Base-by-base conservation (phyloP, 2,329 filamentous ascomycete species). In the Alternaria brassicae region DNA sequence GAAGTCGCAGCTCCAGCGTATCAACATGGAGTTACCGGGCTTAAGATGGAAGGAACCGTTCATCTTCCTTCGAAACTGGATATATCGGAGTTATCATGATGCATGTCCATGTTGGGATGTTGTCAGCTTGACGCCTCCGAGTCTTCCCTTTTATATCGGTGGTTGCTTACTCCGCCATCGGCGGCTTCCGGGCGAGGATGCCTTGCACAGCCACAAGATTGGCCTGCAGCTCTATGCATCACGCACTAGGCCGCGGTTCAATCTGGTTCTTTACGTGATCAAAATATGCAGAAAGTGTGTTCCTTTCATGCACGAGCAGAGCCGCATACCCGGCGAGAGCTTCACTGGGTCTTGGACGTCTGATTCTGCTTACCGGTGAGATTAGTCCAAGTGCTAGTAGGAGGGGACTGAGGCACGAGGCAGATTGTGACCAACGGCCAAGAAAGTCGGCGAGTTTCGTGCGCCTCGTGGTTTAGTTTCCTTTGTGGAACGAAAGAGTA, bases 161-260 rank as follows among this genome's bases (percentile, higher is more conserved):
- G 19, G 13, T 34, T 23, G 13, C 30, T 10, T 48, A 6, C 30
- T 48, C 44, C 30, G 30, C 25, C 30, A 23, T 17, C 30, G 30
- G 44, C 30, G 19, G 19, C 30, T 48, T 48, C 30, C 44, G 44
- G 44, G 13, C n/a, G 25, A 48, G 21, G 37, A 40, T 40, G 44
- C 44, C 44, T 36, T 48, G 44, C 44, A 48, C 44, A 48, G 44
- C 44, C 44, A 48, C 30, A 34, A n/a, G n/a, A n/a, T n/a, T 19
- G 34, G 44, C 44, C 28, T 47, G 19, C 44, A 34, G 44, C 19
- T 23, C 3, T 17, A 4, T 34, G 44, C 44, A 10, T 48, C 19
- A 48, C 44, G 28, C 30, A 13, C 40, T 13, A 25, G 40, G 21
- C 23, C 10, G 6, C 23, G 27, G n/a, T 13, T 27, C 15, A 25